Conservation (phyloP, 2,329 filamentous ascomycete species). For the Neofusicoccum sp. region DNA sequence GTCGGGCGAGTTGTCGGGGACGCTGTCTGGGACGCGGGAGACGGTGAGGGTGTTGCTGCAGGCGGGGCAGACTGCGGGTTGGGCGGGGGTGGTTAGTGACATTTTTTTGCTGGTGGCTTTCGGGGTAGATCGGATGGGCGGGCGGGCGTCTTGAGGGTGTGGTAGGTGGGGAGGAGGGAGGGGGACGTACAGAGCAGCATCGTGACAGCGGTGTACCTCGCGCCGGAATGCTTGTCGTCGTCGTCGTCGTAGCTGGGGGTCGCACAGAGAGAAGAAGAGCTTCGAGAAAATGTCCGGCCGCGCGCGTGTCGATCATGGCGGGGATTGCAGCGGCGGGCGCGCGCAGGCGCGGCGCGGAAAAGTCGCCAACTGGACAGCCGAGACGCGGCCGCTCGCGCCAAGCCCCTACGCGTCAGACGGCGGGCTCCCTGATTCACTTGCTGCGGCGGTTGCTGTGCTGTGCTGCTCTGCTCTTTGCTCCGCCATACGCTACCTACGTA, state of each 20-base stretch:
- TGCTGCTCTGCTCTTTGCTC: slow-evolving; percentile 1
- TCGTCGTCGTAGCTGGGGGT: not conserved
- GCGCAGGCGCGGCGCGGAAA: not conserved
- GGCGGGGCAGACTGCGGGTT: slow-evolving; percentile 70
- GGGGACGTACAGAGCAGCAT: slow-evolving; percentile 68
- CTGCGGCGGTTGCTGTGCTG: not conserved
- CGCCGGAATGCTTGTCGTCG: not conserved
- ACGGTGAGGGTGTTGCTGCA: slow-evolving; percentile 85
- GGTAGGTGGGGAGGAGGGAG: too few relatives aligned
- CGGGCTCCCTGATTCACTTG: slow-evolving; percentile 17
- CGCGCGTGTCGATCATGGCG: slow-evolving; percentile 14
- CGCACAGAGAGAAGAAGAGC: not conserved
- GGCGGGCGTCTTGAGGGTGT: not conserved
- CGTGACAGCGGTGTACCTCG: slow-evolving; percentile 18
- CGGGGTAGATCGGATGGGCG: not conserved
- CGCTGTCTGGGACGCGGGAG: slow-evolving; percentile 49
- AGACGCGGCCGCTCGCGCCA: slow-evolving; percentile 1
- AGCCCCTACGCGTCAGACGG: not conserved
- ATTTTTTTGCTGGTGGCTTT: not conserved
- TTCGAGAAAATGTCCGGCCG: slow-evolving; percentile 11
- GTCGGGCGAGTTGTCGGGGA: slow-evolving; percentile 40
- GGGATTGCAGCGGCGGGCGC: slow-evolving; percentile 9
- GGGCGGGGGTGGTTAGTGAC: not conserved
- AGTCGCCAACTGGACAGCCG: not conserved
- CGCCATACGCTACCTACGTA: not conserved